Evolutionary conservation across 495 filamentous ascomycete genomes (phyloP).

Genomic region (Hypoxylon lenormandii): DNA sequence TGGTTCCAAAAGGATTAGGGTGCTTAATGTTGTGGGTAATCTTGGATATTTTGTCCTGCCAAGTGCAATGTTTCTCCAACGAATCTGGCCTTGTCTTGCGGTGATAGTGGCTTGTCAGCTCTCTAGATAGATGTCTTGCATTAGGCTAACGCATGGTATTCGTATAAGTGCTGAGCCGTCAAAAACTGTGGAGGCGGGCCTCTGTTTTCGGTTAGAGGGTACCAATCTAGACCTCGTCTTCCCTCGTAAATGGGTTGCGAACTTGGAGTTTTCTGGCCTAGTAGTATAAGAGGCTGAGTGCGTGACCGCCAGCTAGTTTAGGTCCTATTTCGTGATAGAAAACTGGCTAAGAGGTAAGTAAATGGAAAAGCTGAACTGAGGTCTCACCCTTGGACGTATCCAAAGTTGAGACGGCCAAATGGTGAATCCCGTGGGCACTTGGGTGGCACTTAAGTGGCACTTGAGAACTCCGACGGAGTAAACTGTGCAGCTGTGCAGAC

Average conservation of each 20-base stretch:
- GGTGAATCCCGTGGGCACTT: too few species aligned
- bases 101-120: slow-evolving; percentile 33
- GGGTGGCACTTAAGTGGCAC: slow-evolving; percentile 2
- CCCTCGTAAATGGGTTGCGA: slow-evolving; percentile 21
- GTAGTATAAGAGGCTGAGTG: slow-evolving; percentile 28
- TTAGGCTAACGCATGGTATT: slow-evolving; percentile 35
- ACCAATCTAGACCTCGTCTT: slow-evolving; percentile 28
- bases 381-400: background rate
- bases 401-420: slow-evolving; percentile 20
- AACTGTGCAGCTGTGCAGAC: background rate
- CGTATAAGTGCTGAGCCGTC: slow-evolving; percentile 36
- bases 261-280: slow-evolving; percentile 21
- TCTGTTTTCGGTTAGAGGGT: slow-evolving; percentile 31
- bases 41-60: slow-evolving; percentile 30
- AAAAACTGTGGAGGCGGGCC: slow-evolving; percentile 21
- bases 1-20: slow-evolving; percentile 30
- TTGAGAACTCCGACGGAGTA: slow-evolving; percentile 15
- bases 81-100: slow-evolving; percentile 20
- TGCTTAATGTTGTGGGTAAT: slow-evolving; percentile 19
- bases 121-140: slow-evolving; percentile 27
- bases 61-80: slow-evolving; percentile 23
- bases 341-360: background rate
- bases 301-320: slow-evolving; percentile 22
- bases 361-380: slow-evolving; percentile 1
- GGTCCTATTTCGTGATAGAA: slow-evolving; percentile 21